Evolutionary conservation across 352 stramenopile species (phyloP).

Genomic region (Globisporangium paddicum): DNA sequence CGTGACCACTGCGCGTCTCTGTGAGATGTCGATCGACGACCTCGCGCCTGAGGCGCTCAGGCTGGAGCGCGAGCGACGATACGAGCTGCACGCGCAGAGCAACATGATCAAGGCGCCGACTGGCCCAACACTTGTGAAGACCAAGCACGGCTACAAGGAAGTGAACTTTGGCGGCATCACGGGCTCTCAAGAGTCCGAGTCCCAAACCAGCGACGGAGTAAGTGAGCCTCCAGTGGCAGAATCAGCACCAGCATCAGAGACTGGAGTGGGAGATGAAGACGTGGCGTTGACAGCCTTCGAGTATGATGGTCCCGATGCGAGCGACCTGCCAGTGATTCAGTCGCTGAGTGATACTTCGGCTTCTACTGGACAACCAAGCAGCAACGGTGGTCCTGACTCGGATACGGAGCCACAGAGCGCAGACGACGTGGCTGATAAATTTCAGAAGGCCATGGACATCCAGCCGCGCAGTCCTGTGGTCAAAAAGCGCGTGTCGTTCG

Average conservation of each 20-base stretch:
- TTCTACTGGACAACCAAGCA: background rate
- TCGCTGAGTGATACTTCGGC: background rate
- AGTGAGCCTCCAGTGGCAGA: background rate
- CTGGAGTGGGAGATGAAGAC: background rate
- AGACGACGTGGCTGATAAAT: conserved; percentile 8
- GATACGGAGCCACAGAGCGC: background rate
- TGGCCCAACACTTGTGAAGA: conserved; percentile 33
- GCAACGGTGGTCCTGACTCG: background rate
- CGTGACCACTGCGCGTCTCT: conserved; percentile 22
- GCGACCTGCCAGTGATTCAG: background rate
- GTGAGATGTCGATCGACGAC: conserved; percentile 43
- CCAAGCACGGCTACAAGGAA: conserved; percentile 52
- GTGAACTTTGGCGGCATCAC: conserved; percentile 19
- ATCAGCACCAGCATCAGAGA: background rate
- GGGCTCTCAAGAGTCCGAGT: conserved; percentile 9
- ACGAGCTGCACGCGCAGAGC: conserved; percentile 35
- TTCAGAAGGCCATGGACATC: conserved; percentile 10
- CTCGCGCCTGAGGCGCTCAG: conserved; percentile 47
- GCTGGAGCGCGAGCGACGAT: conserved; percentile 32
- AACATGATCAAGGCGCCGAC: conserved; percentile 35
- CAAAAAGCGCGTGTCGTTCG: conserved; percentile 16
- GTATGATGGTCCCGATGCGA: background rate
- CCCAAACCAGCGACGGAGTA: background rate
- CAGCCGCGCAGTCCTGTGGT: background rate
- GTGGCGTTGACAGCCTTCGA: conserved; percentile 1